Evolutionary conservation across 768 basidiomycete species (phyloP).

Genomic region (Suillus occidentalis): DNA sequence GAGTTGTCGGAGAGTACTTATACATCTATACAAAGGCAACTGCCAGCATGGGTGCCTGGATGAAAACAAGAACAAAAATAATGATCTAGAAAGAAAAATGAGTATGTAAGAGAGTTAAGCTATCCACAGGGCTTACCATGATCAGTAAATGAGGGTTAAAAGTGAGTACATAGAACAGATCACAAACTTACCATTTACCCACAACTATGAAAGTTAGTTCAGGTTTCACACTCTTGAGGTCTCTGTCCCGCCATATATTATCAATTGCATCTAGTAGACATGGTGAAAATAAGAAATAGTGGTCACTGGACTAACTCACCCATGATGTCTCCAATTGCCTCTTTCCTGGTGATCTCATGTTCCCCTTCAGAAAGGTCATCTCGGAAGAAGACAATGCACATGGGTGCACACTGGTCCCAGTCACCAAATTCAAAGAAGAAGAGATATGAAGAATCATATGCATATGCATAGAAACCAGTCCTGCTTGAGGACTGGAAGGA

Average conservation of each 20-base stretch:
- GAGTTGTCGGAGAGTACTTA: too few relatives aligned
- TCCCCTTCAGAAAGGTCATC: constrained; percentile 59
- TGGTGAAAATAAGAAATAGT: neutral
- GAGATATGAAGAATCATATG: too few relatives aligned
- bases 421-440: neutral
- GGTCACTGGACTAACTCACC: constrained; percentile 28
- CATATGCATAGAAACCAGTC: too few relatives aligned
- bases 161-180: neutral
- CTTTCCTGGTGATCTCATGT: constrained; percentile 36
- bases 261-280: constrained; percentile 27
- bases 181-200: constrained; percentile 47
- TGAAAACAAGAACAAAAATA: too few relatives aligned
- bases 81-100: too few relatives aligned
- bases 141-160: neutral
- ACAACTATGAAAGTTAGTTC: constrained; percentile 58
- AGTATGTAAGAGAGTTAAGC: too few relatives aligned
- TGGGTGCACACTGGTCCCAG: constrained; percentile 17
- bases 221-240: constrained; percentile 25
- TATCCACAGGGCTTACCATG: too few relatives aligned
- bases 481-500: too few relatives aligned
- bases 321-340: constrained; percentile 48
- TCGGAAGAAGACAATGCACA: constrained; percentile 45
- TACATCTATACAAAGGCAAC: too few relatives aligned
- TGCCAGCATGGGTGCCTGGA: too few relatives aligned
- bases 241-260: constrained; percentile 22